These are phyloP conservation scores for Babesia ovata DNA, from an alignment of 169 alveolate species.

Conservation along the genomic window DNA sequence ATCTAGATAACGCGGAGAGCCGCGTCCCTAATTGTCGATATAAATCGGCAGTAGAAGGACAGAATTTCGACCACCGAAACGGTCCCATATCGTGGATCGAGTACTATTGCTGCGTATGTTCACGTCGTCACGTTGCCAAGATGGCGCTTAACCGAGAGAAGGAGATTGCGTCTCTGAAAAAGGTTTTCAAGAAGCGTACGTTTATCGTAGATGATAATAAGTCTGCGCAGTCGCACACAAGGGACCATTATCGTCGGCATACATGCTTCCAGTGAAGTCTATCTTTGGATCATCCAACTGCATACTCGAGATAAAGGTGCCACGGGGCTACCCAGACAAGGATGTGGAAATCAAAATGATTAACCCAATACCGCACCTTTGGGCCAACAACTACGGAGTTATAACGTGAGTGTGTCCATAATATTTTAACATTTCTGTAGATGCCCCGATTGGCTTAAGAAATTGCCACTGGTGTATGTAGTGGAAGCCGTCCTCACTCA, in stretches of 20 bases:
- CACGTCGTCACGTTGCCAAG: neutral
- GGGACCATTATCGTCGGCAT: conserved; percentile 24
- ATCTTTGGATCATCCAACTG: conserved; percentile 31
- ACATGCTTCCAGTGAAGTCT: conserved; percentile 29
- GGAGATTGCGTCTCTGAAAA: conserved; percentile 17
- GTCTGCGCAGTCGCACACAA: conserved; percentile 14
- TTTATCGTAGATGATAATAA: neutral
- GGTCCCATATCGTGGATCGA: no score
- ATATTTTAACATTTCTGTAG: neutral
- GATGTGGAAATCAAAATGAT: conserved; percentile 26
- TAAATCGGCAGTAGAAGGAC: neutral
- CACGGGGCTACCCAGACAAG: conserved; percentile 47
- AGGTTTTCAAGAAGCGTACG: conserved; percentile 44
- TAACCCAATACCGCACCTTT: conserved; percentile 61
- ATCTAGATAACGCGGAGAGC: no score
- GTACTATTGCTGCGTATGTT: no score
- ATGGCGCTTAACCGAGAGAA: conserved; percentile 20
- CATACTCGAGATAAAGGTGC: conserved; percentile 41
- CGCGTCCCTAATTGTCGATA: no score
- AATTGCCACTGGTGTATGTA: neutral
- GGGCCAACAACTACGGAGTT: conserved; percentile 40
- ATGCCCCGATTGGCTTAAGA: conserved; percentile 4
- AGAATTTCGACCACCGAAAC: neutral
- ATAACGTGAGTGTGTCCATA: conserved; percentile 3
- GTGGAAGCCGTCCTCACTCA: conserved; percentile 19